Evolutionary conservation across 2,329 filamentous ascomycete species (phyloP).

Genomic region (Gnomoniopsis smithogilvyi): DNA sequence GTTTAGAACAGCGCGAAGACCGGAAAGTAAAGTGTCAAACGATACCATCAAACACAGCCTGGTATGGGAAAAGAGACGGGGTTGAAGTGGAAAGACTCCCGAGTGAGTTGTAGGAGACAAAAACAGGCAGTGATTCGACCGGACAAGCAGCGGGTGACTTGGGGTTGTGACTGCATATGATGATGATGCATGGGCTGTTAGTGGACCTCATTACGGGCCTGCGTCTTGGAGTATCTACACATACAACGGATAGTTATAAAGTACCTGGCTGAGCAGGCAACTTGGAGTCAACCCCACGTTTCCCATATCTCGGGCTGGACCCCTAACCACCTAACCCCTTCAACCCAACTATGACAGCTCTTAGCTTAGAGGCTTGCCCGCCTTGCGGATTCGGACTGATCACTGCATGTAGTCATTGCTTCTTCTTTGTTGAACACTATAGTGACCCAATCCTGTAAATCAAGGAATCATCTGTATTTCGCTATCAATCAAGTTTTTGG

Average conservation of each 20-base stretch:
- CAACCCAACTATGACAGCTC: neutral
- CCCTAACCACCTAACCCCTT: neutral
- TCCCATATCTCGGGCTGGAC: neutral
- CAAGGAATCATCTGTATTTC: too few species aligned
- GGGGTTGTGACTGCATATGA: slow-evolving; percentile 8
- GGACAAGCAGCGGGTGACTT: slow-evolving; percentile 9
- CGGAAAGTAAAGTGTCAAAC: neutral
- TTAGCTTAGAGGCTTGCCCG: too few species aligned
- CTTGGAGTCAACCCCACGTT: neutral
- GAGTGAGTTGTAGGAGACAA: slow-evolving; percentile 5
- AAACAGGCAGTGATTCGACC: slow-evolving; percentile 4
- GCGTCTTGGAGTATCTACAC: neutral
- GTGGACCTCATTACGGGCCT: neutral
- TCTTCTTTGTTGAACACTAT: too few species aligned
- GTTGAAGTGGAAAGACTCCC: neutral
- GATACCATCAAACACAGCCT: neutral
- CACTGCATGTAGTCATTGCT: too few species aligned
- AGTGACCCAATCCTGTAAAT: too few species aligned
- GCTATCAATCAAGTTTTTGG: too few species aligned
- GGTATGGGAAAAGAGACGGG: neutral
- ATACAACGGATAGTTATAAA: neutral
- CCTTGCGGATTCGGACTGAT: too few species aligned
- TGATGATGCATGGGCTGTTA: neutral
- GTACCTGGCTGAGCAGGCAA: neutral
- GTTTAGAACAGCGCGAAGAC: neutral